Base-by-base conservation (phyloP, 441 rosid species). In the Raphanus hybrid region DNA sequence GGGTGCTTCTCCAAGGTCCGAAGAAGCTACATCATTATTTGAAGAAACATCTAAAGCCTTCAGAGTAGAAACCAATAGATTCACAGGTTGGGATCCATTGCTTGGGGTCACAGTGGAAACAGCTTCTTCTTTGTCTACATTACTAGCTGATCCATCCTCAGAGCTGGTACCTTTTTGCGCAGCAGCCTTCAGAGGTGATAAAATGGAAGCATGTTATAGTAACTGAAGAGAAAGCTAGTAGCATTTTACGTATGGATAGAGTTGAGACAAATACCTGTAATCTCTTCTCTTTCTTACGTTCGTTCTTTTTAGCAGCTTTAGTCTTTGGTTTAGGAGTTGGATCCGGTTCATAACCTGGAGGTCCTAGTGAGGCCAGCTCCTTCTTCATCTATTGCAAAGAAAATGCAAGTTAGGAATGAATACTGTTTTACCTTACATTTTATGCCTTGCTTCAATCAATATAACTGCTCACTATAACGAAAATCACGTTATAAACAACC, bases 201-300 rank as follows among this genome's bases (percentile, higher is more conserved):
- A 54, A 16, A 9, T 5, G 1, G 34, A 61, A 27, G 6, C 50
- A 43, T 70, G 62, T 43, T 79, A 8, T 8, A 35, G 5, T 26
- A 80, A 34, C 35, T 20, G 43, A 50, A 16, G 59, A 67, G 5
- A 4, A 60, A 71, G 68, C 69, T 9, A 62, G 43, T 61, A 39
- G 48, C 29, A 75, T 23, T 41, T 61, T 73, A 26, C 57, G 9
- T 39, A 70, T 45, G 61, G 73, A n/a, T 18, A 32, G 61, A 81
- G 75, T 8, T 75, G 59, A 73, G 68, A 68, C 66, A 69, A 61
- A 90, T 61, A 90, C 98, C 96, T 92, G 98, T 63, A 84, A 80
- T 79, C 90, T 82, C 85, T 94, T 93, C 88, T 96, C 98, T 88
- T 91, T 94, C 90, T 89, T 96, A 64, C 97, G 85, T 81, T 91